These are phyloP conservation scores for Coemansia sp. DNA, from an alignment of 192 early-diverging fungal genomes.

Conservation along the genomic window DNA sequence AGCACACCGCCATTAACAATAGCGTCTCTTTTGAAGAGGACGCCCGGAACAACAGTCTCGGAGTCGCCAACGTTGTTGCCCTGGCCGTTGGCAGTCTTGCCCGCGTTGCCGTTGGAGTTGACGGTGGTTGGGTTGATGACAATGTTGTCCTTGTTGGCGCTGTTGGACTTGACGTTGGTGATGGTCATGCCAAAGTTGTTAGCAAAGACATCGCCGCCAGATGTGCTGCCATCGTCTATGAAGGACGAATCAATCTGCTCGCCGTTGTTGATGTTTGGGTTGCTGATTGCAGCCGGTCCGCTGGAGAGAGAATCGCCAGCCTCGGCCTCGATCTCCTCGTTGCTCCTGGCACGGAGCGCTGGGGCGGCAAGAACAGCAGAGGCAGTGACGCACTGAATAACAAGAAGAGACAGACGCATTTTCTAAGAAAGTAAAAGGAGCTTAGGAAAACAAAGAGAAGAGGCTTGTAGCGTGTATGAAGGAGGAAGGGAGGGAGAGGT, in stretches of 20 bases:
- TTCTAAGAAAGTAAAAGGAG: background rate
- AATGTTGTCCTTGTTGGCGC: slow-evolving; percentile 46
- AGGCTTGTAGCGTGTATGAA: background rate
- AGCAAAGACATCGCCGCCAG: slow-evolving; percentile 17
- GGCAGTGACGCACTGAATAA: slow-evolving; percentile 15
- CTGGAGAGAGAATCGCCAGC: slow-evolving; percentile 20
- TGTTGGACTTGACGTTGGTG: slow-evolving; percentile 35
- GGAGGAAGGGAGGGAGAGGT: background rate
- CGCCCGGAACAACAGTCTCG: slow-evolving; percentile 14
- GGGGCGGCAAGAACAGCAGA: slow-evolving; percentile 25
- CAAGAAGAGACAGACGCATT: slow-evolving; percentile 34
- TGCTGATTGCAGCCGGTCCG: slow-evolving; percentile 28
- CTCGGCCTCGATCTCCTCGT: slow-evolving; percentile 25
- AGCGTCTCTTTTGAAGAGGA: slow-evolving; percentile 16
- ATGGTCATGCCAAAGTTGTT: slow-evolving; percentile 32
- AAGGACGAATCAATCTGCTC: slow-evolving; percentile 27
- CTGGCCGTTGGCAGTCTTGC: slow-evolving; percentile 26
- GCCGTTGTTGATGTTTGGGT: slow-evolving; percentile 38
- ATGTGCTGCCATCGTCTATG: slow-evolving; percentile 6
- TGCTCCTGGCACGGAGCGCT: slow-evolving; percentile 3
- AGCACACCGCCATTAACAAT: slow-evolving; percentile 2
- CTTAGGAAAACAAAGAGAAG: background rate
- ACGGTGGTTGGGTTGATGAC: slow-evolving; percentile 26
- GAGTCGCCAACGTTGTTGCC: slow-evolving; percentile 30
- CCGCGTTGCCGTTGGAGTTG: slow-evolving; percentile 28